Conservation (phyloP, 78 protist genomes). For the Dictyostelium firmibasis region DNA sequence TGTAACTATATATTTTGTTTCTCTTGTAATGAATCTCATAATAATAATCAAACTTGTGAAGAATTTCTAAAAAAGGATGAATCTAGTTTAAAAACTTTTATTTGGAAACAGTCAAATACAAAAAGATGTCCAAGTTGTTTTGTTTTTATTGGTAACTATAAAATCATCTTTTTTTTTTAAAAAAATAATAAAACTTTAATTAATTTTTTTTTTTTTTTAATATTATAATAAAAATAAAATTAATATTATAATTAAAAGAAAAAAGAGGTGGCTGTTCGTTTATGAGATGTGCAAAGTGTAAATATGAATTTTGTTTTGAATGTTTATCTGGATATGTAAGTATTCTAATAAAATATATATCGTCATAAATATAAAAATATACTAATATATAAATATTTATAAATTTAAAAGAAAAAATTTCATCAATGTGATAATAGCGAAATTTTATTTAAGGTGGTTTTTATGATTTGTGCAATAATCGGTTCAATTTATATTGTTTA, state of each 20-base stretch:
- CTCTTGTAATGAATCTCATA: conserved; percentile 1
- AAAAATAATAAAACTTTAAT: no score
- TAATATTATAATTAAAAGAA: neutral
- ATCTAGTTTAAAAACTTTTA: conserved; percentile 3
- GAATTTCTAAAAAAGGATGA: neutral
- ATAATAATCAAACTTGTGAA: neutral
- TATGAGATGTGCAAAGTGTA: neutral
- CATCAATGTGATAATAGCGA: conserved; percentile 5
- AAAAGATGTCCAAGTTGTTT: conserved; percentile 4
- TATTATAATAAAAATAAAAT: no score
- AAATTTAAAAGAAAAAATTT: no score
- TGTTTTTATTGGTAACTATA: neutral
- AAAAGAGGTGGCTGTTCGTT: conserved; percentile 18
- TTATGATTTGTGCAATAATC: neutral
- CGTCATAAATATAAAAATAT: neutral
- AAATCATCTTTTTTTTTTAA: neutral
- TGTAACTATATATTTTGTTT: neutral
- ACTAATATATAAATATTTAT: no score
- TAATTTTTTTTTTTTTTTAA: neutral
- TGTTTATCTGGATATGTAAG: neutral
- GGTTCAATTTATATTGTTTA: neutral
- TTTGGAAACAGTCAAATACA: neutral
- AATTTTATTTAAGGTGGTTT: neutral
- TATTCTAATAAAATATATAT: neutral
- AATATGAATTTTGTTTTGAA: conserved; percentile 1